Evolutionary conservation across 1,139 yeast genomes (phyloP).

Genomic region (Nakaseomyces sp.): DNA sequence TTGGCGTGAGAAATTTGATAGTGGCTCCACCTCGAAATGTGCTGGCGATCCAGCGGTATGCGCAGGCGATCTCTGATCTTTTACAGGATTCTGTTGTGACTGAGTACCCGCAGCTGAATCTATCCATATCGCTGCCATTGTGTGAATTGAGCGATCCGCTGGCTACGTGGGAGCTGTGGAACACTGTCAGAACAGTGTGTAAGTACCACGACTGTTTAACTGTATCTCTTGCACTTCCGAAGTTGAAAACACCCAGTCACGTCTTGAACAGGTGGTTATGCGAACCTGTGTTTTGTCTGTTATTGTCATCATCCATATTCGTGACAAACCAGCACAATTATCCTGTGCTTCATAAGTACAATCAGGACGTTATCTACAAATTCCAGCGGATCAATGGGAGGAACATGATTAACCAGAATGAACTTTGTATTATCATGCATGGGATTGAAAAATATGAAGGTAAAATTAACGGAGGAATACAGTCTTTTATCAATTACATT

Average conservation of each 20-base stretch:
- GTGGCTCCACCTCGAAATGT: conserved; percentile 55
- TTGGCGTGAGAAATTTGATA: conserved; percentile 44
- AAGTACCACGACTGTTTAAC: conserved; percentile 44
- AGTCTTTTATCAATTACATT: conserved; percentile 43
- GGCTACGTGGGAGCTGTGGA: conserved; percentile 67
- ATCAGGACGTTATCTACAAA: conserved; percentile 35
- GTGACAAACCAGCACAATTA: conserved; percentile 48
- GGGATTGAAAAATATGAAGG: conserved; percentile 38
- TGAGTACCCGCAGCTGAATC: conserved; percentile 14
- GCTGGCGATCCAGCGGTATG: conserved; percentile 42
- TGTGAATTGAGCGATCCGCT: conserved; percentile 42
- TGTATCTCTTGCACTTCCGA: conserved; percentile 50
- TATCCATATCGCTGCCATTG: conserved; percentile 31
- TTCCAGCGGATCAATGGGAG: conserved; percentile 29
- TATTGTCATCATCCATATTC: conserved; percentile 46
- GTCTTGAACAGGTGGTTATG: conserved; percentile 53
- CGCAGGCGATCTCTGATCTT: conserved; percentile 36
- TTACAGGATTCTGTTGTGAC: conserved; percentile 22
- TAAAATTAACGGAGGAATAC: conserved; percentile 36
- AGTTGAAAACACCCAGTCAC: conserved; percentile 38
- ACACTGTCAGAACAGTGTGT: conserved; percentile 47
- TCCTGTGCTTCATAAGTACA: conserved; percentile 52
- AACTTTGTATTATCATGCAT: conserved; percentile 34
- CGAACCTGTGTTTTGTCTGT: conserved; percentile 52
- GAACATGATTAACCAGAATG: conserved; percentile 20